phyloP scores from a whole-genome alignment of 2,329 filamentous ascomycete genomes.

The Aschersonia sp. region DNA sequence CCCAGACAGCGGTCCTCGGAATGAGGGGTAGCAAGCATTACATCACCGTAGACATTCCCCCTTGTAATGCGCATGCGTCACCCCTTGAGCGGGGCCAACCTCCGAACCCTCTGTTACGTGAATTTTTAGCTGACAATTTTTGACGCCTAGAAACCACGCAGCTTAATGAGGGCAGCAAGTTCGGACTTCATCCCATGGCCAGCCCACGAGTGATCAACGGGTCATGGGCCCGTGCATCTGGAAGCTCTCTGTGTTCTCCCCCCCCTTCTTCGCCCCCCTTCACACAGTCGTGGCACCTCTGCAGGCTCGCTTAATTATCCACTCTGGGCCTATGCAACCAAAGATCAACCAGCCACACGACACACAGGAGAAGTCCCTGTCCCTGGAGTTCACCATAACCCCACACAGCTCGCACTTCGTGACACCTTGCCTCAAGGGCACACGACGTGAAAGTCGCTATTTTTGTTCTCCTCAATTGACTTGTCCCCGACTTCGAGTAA shows the following conservation, averaged over 20 bases:
- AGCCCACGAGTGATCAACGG: too few species aligned
- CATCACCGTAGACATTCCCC: background rate
- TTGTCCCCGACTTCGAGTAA: background rate
- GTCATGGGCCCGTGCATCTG: too few species aligned
- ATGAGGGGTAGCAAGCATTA: background rate
- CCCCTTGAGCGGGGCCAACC: too few species aligned
- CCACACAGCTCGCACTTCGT: slow-evolving; percentile 7
- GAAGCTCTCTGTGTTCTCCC: too few species aligned
- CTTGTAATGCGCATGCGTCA: background rate
- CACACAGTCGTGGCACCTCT: background rate
- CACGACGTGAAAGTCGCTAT: slow-evolving; percentile 8
- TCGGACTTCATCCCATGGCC: too few species aligned
- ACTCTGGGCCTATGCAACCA: background rate
- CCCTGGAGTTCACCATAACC: background rate
- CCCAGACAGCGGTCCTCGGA: background rate
- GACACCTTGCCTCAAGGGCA: slow-evolving; percentile 19
- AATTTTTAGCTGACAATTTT: too few species aligned
- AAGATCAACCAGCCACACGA: background rate
- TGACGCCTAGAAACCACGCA: too few species aligned
- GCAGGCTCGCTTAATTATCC: slow-evolving; percentile 3
- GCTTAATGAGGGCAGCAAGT: too few species aligned
- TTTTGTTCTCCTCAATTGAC: slow-evolving; percentile 2
- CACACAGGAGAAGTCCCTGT: background rate
- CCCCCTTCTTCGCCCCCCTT: too few species aligned
- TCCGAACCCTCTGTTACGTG: too few species aligned